These are phyloP conservation scores for Pleomassaria siparia DNA, from an alignment of 2,329 filamentous ascomycete genomes.

Conservation along the genomic window DNA sequence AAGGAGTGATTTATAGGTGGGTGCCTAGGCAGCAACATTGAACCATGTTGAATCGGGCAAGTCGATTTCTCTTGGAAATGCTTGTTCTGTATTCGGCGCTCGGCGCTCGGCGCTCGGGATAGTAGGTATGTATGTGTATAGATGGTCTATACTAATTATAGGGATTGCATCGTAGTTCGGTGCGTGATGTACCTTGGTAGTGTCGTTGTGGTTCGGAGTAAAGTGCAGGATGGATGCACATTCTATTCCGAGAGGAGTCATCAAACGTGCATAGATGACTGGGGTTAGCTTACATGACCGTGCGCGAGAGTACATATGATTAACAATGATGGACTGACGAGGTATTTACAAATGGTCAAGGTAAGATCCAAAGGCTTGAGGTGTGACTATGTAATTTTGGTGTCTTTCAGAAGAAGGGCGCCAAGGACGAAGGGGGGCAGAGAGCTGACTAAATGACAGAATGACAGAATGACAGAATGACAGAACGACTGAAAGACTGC, in stretches of 20 bases:
- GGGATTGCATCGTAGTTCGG: too few relatives aligned
- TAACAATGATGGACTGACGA: neutral
- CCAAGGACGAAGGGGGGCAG: neutral
- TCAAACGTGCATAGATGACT: neutral
- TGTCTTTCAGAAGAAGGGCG: neutral
- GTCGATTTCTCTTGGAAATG: too few relatives aligned
- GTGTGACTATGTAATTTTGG: too few relatives aligned
- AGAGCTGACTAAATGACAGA: neutral
- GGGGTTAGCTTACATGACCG: neutral
- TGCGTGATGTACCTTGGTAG: neutral
- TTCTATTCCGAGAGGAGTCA: constrained; percentile 1
- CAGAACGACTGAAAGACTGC: neutral
- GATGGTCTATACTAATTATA: too few relatives aligned
- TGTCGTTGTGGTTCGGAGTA: neutral
- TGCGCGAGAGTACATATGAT: neutral
- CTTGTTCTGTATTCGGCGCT: too few relatives aligned
- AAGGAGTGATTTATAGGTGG: too few relatives aligned
- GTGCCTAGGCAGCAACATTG: neutral
- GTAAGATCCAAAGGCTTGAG: neutral
- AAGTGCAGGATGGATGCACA: neutral
- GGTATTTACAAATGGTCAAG: neutral
- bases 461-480: neutral
- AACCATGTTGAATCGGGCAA: too few relatives aligned
- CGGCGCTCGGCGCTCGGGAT: neutral
- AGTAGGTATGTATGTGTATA: too few relatives aligned